phyloP scores from a whole-genome alignment of 176 grass and related monocot species.

The Chloris gayana region DNA sequence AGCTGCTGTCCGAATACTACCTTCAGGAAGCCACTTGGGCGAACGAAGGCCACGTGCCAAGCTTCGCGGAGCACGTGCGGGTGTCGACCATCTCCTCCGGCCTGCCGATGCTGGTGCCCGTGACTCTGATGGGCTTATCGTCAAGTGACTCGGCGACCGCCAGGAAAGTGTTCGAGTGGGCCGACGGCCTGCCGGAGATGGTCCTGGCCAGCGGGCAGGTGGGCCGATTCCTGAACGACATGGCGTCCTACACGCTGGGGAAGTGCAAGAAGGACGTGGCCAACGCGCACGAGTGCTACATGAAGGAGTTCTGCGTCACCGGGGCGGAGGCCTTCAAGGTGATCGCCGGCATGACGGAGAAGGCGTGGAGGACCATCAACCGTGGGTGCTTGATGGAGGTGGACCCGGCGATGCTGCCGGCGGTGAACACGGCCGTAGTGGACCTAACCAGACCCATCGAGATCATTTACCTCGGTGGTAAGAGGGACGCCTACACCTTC shows the following conservation, averaged over 20 bases:
- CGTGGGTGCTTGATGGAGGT: not conserved
- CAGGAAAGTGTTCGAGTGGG: not conserved
- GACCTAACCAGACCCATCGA: not conserved
- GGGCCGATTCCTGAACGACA: not conserved
- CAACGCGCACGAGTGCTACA: not conserved
- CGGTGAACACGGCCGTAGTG: not conserved
- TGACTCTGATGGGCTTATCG: not conserved
- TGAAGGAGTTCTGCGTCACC: not conserved
- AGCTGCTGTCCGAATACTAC: not conserved
- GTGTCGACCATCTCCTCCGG: not conserved
- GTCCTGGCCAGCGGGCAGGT: not conserved
- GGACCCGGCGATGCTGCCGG: not conserved
- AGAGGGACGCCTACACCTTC: not conserved
- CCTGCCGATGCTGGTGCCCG: not conserved
- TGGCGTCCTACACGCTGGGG: not conserved
- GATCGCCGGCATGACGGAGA: not conserved
- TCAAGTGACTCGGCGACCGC: too few relatives aligned
- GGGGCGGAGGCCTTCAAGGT: not conserved
- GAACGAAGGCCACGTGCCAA: not conserved
- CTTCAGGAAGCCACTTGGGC: not conserved
- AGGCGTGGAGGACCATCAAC: constrained; percentile 8
- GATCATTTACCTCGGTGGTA: not conserved
- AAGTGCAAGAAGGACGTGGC: not conserved
- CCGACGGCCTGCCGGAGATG: not conserved
- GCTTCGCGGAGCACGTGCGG: not conserved